phyloP scores from a whole-genome alignment of 1,284 basidiomycete genomes.

The Ganoderma lucidum region DNA sequence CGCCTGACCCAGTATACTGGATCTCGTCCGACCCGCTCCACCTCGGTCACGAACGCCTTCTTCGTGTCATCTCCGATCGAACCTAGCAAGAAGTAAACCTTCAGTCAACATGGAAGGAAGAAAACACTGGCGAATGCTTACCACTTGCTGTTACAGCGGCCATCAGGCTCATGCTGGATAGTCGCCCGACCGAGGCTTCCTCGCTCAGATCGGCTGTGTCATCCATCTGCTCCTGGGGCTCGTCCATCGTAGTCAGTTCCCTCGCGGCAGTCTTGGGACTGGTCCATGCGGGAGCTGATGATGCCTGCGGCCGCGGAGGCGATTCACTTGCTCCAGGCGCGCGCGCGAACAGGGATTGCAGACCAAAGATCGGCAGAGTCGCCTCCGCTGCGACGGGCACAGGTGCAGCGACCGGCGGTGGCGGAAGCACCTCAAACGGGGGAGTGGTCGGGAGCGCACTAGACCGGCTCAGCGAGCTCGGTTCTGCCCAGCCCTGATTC shows the following conservation, averaged over 20 bases:
- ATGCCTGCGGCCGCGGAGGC: neutral
- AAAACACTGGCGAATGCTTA: slow-evolving; percentile 44
- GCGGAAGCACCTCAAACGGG: slow-evolving; percentile 29
- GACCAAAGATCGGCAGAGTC: slow-evolving; percentile 10
- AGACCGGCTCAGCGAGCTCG: slow-evolving; percentile 18
- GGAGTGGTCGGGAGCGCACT: slow-evolving; percentile 28
- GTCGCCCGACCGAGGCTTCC: slow-evolving; percentile 87
- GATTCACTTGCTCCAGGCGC: slow-evolving; percentile 21
- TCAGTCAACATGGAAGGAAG: slow-evolving; percentile 14
- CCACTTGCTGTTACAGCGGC: slow-evolving; percentile 83
- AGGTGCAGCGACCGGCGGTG: slow-evolving; percentile 20
- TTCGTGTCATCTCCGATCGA: slow-evolving; percentile 69
- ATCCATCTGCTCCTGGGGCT: slow-evolving; percentile 21
- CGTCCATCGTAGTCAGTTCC: slow-evolving; percentile 19
- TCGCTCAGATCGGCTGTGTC: slow-evolving; percentile 51
- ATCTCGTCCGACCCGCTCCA: slow-evolving; percentile 83
- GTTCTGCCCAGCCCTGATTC: slow-evolving; percentile 18
- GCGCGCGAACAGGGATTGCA: slow-evolving; percentile 21
- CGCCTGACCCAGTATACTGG: slow-evolving; percentile 86
- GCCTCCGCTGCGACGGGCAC: slow-evolving; percentile 22
- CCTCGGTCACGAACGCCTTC: slow-evolving; percentile 80
- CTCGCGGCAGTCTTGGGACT: slow-evolving; percentile 23
- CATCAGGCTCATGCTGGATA: slow-evolving; percentile 94
- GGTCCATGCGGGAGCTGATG: slow-evolving; percentile 13
- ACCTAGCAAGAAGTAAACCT: slow-evolving; percentile 47